These are phyloP conservation scores for Plasmodium sp. DNA, from an alignment of 169 alveolate genomes.

Conservation along the genomic window DNA sequence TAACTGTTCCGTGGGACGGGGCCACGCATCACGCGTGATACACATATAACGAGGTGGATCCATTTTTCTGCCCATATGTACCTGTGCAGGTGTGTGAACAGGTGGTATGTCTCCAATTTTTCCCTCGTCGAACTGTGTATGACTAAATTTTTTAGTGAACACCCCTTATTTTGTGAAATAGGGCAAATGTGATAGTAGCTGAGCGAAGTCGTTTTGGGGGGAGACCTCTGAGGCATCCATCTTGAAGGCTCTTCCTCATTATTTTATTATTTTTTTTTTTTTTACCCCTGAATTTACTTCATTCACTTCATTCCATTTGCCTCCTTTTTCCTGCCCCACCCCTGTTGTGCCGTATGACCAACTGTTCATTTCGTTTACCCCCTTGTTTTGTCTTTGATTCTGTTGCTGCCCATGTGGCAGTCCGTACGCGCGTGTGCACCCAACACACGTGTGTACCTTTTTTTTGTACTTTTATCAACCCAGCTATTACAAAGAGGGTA, in stretches of 20 bases:
- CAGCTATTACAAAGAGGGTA: background rate
- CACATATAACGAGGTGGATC: background rate
- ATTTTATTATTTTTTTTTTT: background rate
- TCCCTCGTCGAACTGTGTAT: background rate
- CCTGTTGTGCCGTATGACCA: background rate
- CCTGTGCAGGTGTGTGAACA: background rate
- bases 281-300: background rate
- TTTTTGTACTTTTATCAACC: background rate
- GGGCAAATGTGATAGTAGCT: background rate
- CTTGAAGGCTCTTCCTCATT: background rate
- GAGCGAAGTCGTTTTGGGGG: background rate
- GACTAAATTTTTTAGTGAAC: background rate
- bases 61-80: background rate
- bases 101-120: background rate
- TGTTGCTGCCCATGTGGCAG: background rate
- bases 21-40: background rate
- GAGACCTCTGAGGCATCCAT: background rate
- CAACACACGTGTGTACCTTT: background rate
- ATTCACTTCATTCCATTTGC: background rate
- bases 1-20: background rate
- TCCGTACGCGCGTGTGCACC: background rate
- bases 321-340: background rate
- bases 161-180: background rate
- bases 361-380: background rate
- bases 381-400: background rate